Conservation (phyloP, 805 yeast genomes). For the Pichia exigua region DNA sequence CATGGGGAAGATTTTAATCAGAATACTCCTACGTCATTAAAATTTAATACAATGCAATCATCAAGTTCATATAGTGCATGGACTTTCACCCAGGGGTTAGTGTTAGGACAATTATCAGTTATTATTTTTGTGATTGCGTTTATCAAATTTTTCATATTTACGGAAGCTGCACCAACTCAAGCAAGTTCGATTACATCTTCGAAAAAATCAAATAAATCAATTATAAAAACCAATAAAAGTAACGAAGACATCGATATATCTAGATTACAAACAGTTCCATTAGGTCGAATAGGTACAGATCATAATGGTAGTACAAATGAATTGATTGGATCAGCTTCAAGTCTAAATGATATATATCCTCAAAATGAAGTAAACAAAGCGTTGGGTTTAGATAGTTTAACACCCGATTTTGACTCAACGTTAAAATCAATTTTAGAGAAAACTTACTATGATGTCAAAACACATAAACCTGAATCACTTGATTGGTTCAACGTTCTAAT, state of each 20-base stretch:
- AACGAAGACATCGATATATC: conserved; percentile 4
- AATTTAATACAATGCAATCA: conserved; percentile 2
- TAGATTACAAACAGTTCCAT: neutral
- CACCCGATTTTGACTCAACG: conserved; percentile 7
- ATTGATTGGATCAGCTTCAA: neutral
- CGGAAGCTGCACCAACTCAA: conserved; percentile 44
- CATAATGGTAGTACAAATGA: neutral
- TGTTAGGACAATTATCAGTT: conserved; percentile 68
- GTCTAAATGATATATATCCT: neutral
- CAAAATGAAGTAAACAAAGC: conserved; percentile 3
- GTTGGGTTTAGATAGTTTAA: neutral
- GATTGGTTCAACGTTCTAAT: conserved; percentile 96
- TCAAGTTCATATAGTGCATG: conserved; percentile 26
- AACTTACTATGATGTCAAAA: conserved; percentile 84
- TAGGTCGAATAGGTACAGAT: neutral
- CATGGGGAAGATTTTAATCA: neutral
- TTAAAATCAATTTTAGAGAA: conserved; percentile 60
- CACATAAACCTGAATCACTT: conserved; percentile 81
- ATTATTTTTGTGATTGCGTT: conserved; percentile 54
- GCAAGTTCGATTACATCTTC: conserved; percentile 28
- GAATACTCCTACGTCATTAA: conserved; percentile 1
- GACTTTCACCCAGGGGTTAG: conserved; percentile 73
- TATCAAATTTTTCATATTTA: conserved; percentile 68
- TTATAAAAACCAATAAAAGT: conserved; percentile 10
- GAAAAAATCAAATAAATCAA: conserved; percentile 11